phyloP scores from a whole-genome alignment of 1,139 yeast genomes.

The Suhomyces guaymorum region DNA sequence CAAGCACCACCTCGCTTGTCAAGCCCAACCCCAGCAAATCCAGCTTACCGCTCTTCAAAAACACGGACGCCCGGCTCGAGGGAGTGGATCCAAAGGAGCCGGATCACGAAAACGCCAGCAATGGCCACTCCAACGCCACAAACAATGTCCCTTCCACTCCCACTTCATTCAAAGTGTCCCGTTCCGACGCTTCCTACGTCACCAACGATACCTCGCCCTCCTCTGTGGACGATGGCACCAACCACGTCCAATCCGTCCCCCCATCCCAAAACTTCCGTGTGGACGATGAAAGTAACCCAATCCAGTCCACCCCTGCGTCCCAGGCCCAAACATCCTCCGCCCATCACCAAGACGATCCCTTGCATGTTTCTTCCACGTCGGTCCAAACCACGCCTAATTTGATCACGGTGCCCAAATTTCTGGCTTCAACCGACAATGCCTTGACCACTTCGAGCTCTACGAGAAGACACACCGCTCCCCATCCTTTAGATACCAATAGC shows the following conservation, averaged over 20 bases:
- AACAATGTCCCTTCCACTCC: conserved; percentile 32
- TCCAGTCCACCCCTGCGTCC: too few relatives aligned
- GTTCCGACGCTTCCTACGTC: conserved; percentile 25
- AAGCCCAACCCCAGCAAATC: conserved; percentile 1
- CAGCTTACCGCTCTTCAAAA: neutral
- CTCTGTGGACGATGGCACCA: conserved; percentile 19
- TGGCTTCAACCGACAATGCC: neutral
- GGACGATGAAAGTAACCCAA: too few relatives aligned
- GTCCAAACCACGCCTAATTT: conserved; percentile 2
- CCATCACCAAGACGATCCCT: conserved; percentile 9
- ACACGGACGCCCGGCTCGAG: too few relatives aligned
- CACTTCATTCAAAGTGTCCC: conserved; percentile 31
- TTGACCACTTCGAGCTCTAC: conserved; percentile 1
- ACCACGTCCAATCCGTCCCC: conserved; percentile 5
- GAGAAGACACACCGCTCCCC: conserved; percentile 30
- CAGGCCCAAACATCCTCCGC: too few relatives aligned
- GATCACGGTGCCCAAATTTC: conserved; percentile 1
- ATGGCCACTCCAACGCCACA: conserved; percentile 7
- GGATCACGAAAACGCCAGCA: neutral
- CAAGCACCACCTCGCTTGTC: conserved; percentile 1
- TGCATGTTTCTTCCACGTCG: conserved; percentile 19
- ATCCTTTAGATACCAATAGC: conserved; percentile 8
- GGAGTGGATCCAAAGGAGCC: too few relatives aligned
- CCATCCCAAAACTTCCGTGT: too few relatives aligned
- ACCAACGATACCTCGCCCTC: conserved; percentile 41